Percentiles rank a stretch among this genome's conserved stretches.
These are phyloP conservation scores for Baorangia bicolor DNA, from an alignment of 768 basidiomycete genomes.

Conservation along the genomic window DNA sequence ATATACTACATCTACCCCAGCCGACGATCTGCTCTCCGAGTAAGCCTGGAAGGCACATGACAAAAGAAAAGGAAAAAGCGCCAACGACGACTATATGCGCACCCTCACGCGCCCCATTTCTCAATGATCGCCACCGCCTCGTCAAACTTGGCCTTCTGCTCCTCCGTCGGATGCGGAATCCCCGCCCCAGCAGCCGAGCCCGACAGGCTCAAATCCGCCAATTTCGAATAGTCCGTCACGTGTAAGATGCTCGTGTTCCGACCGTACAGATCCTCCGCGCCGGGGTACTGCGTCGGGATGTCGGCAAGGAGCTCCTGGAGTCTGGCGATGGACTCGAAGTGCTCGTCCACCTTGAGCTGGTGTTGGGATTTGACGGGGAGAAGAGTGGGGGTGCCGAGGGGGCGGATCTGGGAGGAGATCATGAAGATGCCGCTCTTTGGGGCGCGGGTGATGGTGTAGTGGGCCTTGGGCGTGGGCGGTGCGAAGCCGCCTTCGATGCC, in stretches of 20 bases:
- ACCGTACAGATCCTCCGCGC: slow-evolving; percentile 73
- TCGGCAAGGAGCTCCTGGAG: slow-evolving; percentile 58
- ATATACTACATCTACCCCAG: not conserved
- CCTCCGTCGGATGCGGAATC: slow-evolving; percentile 48
- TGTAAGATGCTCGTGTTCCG: slow-evolving; percentile 64
- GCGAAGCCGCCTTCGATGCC: slow-evolving; percentile 61
- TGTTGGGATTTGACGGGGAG: slow-evolving; percentile 44
- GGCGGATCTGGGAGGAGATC: slow-evolving; percentile 49
- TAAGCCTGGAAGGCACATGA: too few species aligned
- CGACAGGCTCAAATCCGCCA: slow-evolving; percentile 22
- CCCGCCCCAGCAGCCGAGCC: slow-evolving; percentile 57
- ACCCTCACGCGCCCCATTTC: slow-evolving; percentile 34
- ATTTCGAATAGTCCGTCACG: slow-evolving; percentile 24
- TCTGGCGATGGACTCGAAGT: slow-evolving; percentile 23
- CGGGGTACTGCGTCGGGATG: slow-evolving; percentile 41
- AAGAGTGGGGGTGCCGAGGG: slow-evolving; percentile 46
- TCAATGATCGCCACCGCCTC: slow-evolving; percentile 69
- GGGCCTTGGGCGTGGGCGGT: slow-evolving; percentile 58
- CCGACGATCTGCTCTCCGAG: too few species aligned
- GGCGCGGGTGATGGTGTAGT: slow-evolving; percentile 49
- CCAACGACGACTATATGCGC: not conserved
- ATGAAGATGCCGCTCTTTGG: slow-evolving; percentile 38
- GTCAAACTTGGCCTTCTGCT: slow-evolving; percentile 66
- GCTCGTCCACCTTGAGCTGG: slow-evolving; percentile 37
- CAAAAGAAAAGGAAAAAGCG: not conserved